Conservation (phyloP, 768 basidiomycete species). For the Xerocomellus amylosporus region DNA sequence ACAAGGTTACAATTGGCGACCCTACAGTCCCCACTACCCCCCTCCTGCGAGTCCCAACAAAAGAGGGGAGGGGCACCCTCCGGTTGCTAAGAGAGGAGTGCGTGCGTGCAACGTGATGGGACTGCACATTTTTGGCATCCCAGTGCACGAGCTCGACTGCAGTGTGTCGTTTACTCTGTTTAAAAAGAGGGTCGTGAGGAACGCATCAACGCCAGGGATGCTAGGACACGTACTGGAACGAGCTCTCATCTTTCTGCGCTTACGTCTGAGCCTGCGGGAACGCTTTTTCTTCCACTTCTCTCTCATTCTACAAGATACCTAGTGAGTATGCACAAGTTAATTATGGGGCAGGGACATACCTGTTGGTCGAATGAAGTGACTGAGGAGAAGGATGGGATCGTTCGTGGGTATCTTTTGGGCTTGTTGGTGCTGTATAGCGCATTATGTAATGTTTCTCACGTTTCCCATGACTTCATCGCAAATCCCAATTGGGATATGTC, state of each 20-base stretch:
- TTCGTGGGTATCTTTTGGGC: slow-evolving; percentile 27
- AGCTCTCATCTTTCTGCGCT: slow-evolving; percentile 94
- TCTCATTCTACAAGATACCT: slow-evolving; percentile 62
- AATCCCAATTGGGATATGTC: background rate
- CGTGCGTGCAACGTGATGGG: slow-evolving; percentile 24
- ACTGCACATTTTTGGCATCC: slow-evolving; percentile 14
- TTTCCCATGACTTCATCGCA: slow-evolving; percentile 6
- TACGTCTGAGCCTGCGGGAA: slow-evolving; percentile 88
- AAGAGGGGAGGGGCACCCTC: slow-evolving; percentile 20
- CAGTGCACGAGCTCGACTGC: slow-evolving; percentile 30
- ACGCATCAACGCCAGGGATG: background rate
- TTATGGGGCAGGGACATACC: slow-evolving; percentile 15
- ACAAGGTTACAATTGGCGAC: slow-evolving; percentile 24
- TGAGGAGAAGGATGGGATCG: slow-evolving; percentile 17
- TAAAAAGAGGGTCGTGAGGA: background rate
- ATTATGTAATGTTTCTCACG: slow-evolving; percentile 29
- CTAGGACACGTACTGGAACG: slow-evolving; percentile 73
- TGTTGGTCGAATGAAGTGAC: slow-evolving; percentile 32
- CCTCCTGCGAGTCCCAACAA: slow-evolving; percentile 25
- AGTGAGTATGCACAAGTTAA: background rate
- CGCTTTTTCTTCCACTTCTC: slow-evolving; percentile 98
- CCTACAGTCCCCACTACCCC: slow-evolving; percentile 22
- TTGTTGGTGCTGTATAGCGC: slow-evolving; percentile 36
- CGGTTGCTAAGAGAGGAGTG: slow-evolving; percentile 26
- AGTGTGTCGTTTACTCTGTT: slow-evolving; percentile 37